Percentiles rank a stretch among this genome's conserved stretches.
phyloP scores from a whole-genome alignment of 2,329 filamentous ascomycete species.

The Talaromyces atroroseus region DNA sequence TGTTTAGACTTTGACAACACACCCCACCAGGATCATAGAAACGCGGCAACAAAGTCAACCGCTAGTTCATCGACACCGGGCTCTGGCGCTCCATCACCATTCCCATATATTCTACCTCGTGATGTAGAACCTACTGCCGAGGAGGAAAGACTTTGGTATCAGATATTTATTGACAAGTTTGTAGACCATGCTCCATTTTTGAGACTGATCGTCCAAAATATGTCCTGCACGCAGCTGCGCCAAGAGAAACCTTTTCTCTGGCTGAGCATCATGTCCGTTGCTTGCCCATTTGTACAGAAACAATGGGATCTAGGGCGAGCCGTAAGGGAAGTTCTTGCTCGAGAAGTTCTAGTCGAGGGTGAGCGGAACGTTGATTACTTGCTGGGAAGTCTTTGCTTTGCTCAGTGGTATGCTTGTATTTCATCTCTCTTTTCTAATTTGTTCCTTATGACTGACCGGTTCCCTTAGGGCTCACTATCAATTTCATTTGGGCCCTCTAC shows the following conservation, averaged over 20 bases:
- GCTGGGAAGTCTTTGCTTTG: constrained; percentile 44
- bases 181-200: constrained; percentile 45
- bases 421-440: neutral
- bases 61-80: neutral
- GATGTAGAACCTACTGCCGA: constrained; percentile 19
- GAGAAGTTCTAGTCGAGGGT: constrained; percentile 45
- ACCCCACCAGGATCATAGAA: neutral
- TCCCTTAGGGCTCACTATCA: constrained; percentile 6
- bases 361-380: constrained; percentile 51
- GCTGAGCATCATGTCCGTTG: constrained; percentile 46
- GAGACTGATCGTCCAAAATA: constrained; percentile 34
- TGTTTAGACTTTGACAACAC: neutral
- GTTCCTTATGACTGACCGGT: neutral
- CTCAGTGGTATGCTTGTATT: constrained; percentile 40
- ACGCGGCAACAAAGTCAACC: neutral
- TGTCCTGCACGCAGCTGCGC: constrained; percentile 34
- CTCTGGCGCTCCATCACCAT: constrained; percentile 1
- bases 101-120: constrained; percentile 3
- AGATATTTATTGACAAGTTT: constrained; percentile 39
- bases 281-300: constrained; percentile 38
- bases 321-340: constrained; percentile 42
- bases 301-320: constrained; percentile 38
- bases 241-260: constrained; percentile 46
- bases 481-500: constrained; percentile 15
- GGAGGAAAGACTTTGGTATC: constrained; percentile 39